A percentile compares a stretch with the other conserved stretches of the same genome.
Evolutionary conservation across 2,329 filamentous ascomycete genomes (phyloP).

Genomic region (Pyrenophora graminea): DNA sequence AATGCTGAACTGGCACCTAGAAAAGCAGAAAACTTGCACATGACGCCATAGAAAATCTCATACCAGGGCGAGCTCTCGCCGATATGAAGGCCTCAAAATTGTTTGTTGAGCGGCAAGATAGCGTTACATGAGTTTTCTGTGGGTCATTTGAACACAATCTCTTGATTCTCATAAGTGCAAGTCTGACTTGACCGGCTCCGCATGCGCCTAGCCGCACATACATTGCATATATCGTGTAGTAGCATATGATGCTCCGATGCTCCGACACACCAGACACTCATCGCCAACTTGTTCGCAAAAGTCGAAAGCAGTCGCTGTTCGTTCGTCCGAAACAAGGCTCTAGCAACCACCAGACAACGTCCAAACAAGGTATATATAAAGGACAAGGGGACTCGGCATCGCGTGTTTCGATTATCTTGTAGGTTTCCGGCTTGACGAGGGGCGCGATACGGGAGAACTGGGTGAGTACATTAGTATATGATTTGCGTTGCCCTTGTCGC

Average conservation of each 20-base stretch:
- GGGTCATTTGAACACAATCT: background rate
- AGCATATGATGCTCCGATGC: background rate
- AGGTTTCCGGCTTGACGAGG: background rate
- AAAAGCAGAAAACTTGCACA: too few relatives aligned
- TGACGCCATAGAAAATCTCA: too few relatives aligned
- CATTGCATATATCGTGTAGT: background rate
- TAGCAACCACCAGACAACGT: background rate
- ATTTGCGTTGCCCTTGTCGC: background rate
- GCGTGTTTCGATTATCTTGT: background rate
- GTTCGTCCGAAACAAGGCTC: background rate
- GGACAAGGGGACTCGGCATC: background rate
- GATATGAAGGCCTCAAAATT: background rate
- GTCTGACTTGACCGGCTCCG: background rate
- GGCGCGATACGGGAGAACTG: constrained; percentile 1
- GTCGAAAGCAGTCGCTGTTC: background rate
- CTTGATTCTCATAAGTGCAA: background rate
- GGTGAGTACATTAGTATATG: background rate
- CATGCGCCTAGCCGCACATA: background rate
- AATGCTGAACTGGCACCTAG: too few relatives aligned
- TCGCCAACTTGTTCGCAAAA: too few relatives aligned
- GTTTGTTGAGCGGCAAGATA: background rate
- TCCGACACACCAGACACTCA: too few relatives aligned
- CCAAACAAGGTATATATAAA: background rate
- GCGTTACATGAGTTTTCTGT: background rate
- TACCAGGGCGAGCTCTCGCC: too few relatives aligned